A percentile compares a stretch with the other conserved stretches of the same genome.
These are phyloP conservation scores for Malus hybrid DNA, from an alignment of 331 rosid species.

Conservation along the genomic window DNA sequence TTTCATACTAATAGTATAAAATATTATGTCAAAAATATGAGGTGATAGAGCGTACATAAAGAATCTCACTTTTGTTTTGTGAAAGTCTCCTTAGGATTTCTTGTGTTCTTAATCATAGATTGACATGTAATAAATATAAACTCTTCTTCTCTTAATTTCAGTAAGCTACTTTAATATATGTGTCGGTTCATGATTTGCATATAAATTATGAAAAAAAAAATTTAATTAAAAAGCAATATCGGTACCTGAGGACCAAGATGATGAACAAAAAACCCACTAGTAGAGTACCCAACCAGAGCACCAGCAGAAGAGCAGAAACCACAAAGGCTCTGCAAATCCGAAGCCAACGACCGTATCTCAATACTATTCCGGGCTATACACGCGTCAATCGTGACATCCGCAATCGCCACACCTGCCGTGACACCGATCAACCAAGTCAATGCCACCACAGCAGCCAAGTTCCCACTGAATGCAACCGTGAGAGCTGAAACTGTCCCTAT, in stretches of 20 bases:
- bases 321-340: slow-evolving; percentile 65
- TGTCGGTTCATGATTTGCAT: fast-evolving
- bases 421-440: slow-evolving; percentile 42
- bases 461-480: slow-evolving; percentile 14
- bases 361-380: slow-evolving; percentile 70
- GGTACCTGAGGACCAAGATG: slow-evolving; percentile 61
- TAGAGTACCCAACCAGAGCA: slow-evolving; percentile 47
- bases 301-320: slow-evolving; percentile 52
- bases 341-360: slow-evolving; percentile 42
- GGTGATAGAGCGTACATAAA: fast-evolving
- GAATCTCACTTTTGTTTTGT: no score
- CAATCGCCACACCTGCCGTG: slow-evolving; percentile 46
- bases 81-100: no score
- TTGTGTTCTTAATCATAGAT: no score
- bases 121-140: no score
- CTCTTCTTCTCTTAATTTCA: no score
- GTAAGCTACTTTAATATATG: no score
- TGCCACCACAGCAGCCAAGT: slow-evolving; percentile 22
- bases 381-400: slow-evolving; percentile 71
- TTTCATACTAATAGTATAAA: no score
- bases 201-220: neutral
- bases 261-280: slow-evolving; percentile 56
- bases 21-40: no score
- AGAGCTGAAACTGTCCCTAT: slow-evolving; percentile 33
- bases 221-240: neutral